Evolutionary conservation across 1,284 basidiomycete species (phyloP).

Genomic region (Sutorius eximius): DNA sequence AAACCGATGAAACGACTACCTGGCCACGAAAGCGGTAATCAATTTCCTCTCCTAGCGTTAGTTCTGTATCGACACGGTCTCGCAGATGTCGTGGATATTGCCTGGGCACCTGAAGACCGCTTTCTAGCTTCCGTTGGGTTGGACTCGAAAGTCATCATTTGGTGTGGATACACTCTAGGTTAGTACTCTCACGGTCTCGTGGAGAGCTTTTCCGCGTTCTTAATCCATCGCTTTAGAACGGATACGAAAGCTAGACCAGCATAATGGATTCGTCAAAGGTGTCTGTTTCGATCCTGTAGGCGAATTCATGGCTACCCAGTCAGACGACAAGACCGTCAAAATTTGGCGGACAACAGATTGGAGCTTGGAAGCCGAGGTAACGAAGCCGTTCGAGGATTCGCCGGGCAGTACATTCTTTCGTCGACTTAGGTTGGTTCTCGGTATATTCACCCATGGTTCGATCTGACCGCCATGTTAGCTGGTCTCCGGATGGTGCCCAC

Average conservation of each 20-base stretch:
- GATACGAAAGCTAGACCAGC: slow-evolving; percentile 80
- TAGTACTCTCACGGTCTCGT: slow-evolving; percentile 21
- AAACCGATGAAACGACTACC: slow-evolving; percentile 89
- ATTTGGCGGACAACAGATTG: slow-evolving; percentile 96
- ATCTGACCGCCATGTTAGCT: slow-evolving; percentile 50
- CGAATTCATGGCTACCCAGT: slow-evolving; percentile 94
- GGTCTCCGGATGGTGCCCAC: slow-evolving; percentile 98
- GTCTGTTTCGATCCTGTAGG: slow-evolving; percentile 98
- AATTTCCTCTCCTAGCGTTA: slow-evolving; percentile 10
- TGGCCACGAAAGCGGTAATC: slow-evolving; percentile 86
- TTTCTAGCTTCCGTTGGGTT: slow-evolving; percentile 94
- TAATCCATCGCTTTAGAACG: slow-evolving; percentile 52
- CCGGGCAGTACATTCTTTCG: slow-evolving; percentile 96
- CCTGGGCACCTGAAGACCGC: slow-evolving; percentile 90
- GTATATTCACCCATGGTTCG: not conserved
- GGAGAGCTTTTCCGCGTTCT: slow-evolving; percentile 2
- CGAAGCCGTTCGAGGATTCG: slow-evolving; percentile 89
- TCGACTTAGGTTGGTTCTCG: slow-evolving; percentile 66
- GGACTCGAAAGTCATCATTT: slow-evolving; percentile 89
- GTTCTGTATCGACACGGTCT: slow-evolving; percentile 1
- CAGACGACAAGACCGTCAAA: slow-evolving; percentile 94
- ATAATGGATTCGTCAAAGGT: slow-evolving; percentile 97
- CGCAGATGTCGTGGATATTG: slow-evolving; percentile 91
- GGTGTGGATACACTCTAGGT: slow-evolving; percentile 90
- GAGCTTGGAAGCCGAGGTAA: slow-evolving; percentile 81